A percentile compares a stretch with the other conserved stretches of the same genome.
Conservation (phyloP, 441 rosid species). For the Raphanus hybrid region DNA sequence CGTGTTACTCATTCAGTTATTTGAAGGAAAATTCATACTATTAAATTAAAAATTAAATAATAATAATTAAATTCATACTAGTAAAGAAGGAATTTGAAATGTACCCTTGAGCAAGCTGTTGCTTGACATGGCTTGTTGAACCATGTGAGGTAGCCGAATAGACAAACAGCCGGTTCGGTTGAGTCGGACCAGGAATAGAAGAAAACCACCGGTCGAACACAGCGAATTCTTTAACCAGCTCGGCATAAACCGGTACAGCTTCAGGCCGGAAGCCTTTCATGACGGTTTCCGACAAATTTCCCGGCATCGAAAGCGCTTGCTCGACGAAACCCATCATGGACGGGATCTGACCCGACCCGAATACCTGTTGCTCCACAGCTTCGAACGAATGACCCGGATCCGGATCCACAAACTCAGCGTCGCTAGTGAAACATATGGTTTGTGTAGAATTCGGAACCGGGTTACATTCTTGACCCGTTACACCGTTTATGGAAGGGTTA, state of each 20-base stretch:
- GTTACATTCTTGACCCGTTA: conserved; percentile 87
- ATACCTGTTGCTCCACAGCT: conserved; percentile 80
- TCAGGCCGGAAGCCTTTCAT: conserved; percentile 89
- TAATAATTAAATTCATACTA: too few relatives aligned
- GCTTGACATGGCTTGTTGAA: conserved; percentile 80
- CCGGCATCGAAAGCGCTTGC: conserved; percentile 77
- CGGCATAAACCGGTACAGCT: conserved; percentile 66
- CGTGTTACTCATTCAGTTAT: not conserved
- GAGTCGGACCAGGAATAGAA: conserved; percentile 99
- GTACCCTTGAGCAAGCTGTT: conserved; percentile 77
- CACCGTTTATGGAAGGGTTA: conserved; percentile 75
- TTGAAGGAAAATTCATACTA: not conserved
- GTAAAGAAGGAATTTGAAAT: not conserved
- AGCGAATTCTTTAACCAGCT: conserved; percentile 73
- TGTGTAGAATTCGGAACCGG: conserved; percentile 52
- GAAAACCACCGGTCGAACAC: conserved; percentile 94
- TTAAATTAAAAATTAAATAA: not conserved
- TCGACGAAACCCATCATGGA: conserved; percentile 95
- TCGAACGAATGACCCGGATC: conserved; percentile 98
- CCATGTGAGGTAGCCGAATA: conserved; percentile 98
- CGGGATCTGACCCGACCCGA: conserved; percentile 65
- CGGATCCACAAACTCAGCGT: conserved; percentile 92
- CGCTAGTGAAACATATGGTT: conserved; percentile 75
- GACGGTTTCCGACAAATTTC: conserved; percentile 69
- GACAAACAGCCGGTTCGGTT: conserved; percentile 86